Percentiles rank a stretch among this genome's conserved stretches.
Conservation (phyloP, 1,284 basidiomycete genomes). For the Polyporus tsugae region DNA sequence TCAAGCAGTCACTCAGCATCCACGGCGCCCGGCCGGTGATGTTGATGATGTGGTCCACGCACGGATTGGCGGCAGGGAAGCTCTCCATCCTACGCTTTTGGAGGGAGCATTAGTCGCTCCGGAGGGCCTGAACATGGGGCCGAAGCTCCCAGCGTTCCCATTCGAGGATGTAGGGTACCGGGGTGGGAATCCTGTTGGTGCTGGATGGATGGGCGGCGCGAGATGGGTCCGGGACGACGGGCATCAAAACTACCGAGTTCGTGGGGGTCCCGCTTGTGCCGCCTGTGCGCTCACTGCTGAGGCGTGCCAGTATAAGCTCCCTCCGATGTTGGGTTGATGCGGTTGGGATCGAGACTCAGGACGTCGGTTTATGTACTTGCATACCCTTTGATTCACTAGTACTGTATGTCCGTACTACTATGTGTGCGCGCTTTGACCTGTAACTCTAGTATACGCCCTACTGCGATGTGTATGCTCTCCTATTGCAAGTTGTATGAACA, state of each 20-base stretch:
- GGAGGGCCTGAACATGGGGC: neutral
- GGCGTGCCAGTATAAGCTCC: neutral
- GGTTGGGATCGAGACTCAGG: neutral
- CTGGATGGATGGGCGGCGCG: neutral
- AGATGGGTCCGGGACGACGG: neutral
- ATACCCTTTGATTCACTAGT: neutral
- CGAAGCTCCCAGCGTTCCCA: neutral
- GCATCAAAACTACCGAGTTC: neutral
- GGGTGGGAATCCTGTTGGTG: neutral
- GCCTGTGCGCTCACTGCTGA: neutral
- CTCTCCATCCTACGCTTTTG: neutral
- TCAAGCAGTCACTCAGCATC: neutral
- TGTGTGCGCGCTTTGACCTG: neutral
- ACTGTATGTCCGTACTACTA: neutral
- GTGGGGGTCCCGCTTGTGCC: neutral
- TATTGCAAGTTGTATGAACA: neutral
- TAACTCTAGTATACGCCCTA: neutral
- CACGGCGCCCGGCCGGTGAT: neutral
- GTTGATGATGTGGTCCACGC: neutral
- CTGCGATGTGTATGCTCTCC: neutral
- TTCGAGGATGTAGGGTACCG: neutral
- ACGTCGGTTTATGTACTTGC: neutral
- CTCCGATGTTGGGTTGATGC: neutral
- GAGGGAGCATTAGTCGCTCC: neutral
- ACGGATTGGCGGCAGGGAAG: neutral